Percentiles rank a stretch among this genome's conserved stretches.
These are phyloP conservation scores for Glycine tomentella DNA, from an alignment of 306 rosid genomes.

Conservation along the genomic window DNA sequence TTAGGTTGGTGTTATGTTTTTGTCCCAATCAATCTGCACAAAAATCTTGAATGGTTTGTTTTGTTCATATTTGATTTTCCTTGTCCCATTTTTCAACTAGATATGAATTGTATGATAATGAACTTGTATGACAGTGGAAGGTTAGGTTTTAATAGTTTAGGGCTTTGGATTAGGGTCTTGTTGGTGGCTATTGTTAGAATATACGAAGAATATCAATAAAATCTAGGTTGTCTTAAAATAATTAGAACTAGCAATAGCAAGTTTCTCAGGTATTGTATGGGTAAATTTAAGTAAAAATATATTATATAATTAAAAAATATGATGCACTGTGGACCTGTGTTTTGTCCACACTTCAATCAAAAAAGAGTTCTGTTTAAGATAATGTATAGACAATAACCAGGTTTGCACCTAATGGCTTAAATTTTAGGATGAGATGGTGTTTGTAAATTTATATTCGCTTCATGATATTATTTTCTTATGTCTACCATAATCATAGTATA, in stretches of 20 bases:
- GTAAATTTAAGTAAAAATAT: background rate
- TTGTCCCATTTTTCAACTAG: background rate
- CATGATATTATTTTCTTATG: background rate
- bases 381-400: background rate
- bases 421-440: slow-evolving; percentile 6
- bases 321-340: background rate
- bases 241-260: background rate
- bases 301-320: background rate
- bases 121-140: slow-evolving; percentile 6
- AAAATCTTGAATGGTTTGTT: background rate
- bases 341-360: background rate
- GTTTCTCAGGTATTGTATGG: background rate
- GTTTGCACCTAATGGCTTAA: slow-evolving; percentile 7
- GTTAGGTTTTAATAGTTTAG: slow-evolving; percentile 8
- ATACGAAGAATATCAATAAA: background rate
- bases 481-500: slow-evolving; percentile 8
- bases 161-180: background rate
- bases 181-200: slow-evolving; percentile 2
- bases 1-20: background rate
- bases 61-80: background rate
- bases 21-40: background rate
- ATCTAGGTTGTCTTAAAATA: background rate
- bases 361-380: background rate
- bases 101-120: background rate
- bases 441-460: background rate